A percentile compares a stretch with the other conserved stretches of the same genome.
Conservation (phyloP, 2,329 filamentous ascomycete species). For the Clarireedia paspali region DNA sequence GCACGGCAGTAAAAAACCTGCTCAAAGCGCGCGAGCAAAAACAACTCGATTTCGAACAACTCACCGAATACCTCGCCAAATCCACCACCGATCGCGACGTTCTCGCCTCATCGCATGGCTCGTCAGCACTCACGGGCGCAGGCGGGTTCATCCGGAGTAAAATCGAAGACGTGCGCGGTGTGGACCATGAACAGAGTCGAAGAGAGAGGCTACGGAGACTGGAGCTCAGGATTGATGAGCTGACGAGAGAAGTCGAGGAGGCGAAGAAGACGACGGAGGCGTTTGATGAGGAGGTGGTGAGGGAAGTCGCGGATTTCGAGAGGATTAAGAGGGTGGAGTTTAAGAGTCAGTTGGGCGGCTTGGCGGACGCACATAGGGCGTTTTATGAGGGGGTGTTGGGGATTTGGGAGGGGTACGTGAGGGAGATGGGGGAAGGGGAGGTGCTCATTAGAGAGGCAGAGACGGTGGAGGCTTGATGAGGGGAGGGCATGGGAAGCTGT, state of each 20-base stretch:
- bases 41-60: slow-evolving; percentile 91
- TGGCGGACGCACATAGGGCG: slow-evolving; percentile 78
- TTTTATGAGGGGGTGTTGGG: slow-evolving; percentile 77
- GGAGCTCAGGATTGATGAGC: slow-evolving; percentile 84
- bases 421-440: slow-evolving; percentile 55
- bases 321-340: slow-evolving; percentile 94
- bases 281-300: slow-evolving; percentile 93
- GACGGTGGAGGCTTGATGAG: background rate
- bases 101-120: slow-evolving; percentile 50
- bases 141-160: slow-evolving; percentile 86
- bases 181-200: slow-evolving; percentile 89
- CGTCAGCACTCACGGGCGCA: slow-evolving; percentile 61
- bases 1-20: slow-evolving; percentile 74
- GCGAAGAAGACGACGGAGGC: slow-evolving; percentile 82
- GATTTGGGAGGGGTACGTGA: slow-evolving; percentile 85
- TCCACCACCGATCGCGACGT: slow-evolving; percentile 77
- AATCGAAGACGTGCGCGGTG: slow-evolving; percentile 91
- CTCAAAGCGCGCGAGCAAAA: slow-evolving; percentile 95
- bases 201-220: slow-evolving; percentile 83
- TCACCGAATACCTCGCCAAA: slow-evolving; percentile 93
- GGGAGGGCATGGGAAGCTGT: background rate
- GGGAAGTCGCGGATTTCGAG: slow-evolving; percentile 90
- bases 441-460: background rate
- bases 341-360: slow-evolving; percentile 71
- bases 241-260: slow-evolving; percentile 81